Base-by-base conservation (phyloP, 495 filamentous ascomycete genomes). In the Podospora conica region DNA sequence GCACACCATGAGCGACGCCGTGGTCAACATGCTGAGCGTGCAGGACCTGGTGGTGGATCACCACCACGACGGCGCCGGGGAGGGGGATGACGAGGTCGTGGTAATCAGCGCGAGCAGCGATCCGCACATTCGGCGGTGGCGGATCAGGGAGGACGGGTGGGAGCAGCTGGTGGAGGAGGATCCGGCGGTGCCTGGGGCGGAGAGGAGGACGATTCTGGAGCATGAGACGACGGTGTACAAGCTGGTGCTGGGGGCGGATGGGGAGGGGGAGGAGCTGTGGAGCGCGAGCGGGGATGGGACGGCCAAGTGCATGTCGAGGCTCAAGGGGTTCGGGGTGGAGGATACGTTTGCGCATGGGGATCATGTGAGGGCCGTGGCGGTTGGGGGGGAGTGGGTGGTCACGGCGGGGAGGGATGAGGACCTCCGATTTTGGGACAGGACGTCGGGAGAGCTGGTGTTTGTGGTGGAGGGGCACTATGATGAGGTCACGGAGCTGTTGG, bases 341-440 rank as follows among this genome's bases (percentile, higher is more conserved):
- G 86, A 91, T 59, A 85, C 79, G 2, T 81, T 96, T 59, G 74
- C 80, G 28, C 94, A 98, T 75, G 91, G 92, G 0, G 95, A 94
- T 71, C 97, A 93, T 71, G 93, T 97, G 18, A 83, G 91, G 58
- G 92, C 92, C 63, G 85, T 98, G 60, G 84, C 88, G 9, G 84
- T 90, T 23, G 85, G 82, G 3, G 86, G 86, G 3, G 84, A 88
- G n/a, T 93, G 90, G 89, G 84, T 94, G n/a, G 80, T 96, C 22
- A 97, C 93, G 0, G 93, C 88, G 0, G 96, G 95, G 64, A 80
- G 95, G 63, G 92, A 97, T 73, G 95, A 98, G 77, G 87, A 96
- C 65, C 83, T 98, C 58, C 89, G 94, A 66, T 85, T 97, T 12
- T 98, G 94, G 94, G 89, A 96, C 73, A 72, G 75, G 53, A 54